Conservation (phyloP, 306 rosid genomes). For the Lathyrus tuberosus region DNA sequence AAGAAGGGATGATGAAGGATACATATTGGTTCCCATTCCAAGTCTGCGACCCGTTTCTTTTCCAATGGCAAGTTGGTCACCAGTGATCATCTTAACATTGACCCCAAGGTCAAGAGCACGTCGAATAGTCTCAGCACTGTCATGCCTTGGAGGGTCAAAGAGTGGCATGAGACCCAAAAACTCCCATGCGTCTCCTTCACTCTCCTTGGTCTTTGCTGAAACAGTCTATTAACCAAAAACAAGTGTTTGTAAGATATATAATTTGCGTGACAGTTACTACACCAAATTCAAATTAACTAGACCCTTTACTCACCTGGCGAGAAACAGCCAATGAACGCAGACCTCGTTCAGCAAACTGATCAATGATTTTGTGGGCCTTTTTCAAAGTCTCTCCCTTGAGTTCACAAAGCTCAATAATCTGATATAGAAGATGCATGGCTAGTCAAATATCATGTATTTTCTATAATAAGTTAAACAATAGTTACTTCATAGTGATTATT, state of each 20-base stretch:
- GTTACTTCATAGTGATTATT: neutral
- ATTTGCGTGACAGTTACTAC: neutral
- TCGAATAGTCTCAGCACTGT: constrained; percentile 93
- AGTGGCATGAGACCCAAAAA: constrained; percentile 87
- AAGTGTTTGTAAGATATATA: constrained; percentile 2
- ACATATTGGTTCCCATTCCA: constrained; percentile 98
- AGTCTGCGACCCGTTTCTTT: constrained; percentile 96
- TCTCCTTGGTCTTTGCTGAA: constrained; percentile 71
- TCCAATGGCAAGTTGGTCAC: constrained; percentile 96
- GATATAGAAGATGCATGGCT: neutral
- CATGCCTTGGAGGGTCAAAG: constrained; percentile 98
- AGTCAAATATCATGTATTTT: constrained; percentile 26
- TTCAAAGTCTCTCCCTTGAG: constrained; percentile 59
- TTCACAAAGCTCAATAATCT: constrained; percentile 83
- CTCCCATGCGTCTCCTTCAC: constrained; percentile 79
- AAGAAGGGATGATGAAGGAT: constrained; percentile 86
- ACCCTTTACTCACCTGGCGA: constrained; percentile 63
- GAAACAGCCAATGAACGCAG: constrained; percentile 79
- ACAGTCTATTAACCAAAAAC: constrained; percentile 54
- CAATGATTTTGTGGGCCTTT: constrained; percentile 67
- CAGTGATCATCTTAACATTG: constrained; percentile 95
- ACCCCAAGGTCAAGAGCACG: constrained; percentile 94
- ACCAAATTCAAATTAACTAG: neutral
- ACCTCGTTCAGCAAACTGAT: constrained; percentile 73
- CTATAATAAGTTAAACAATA: neutral